These are phyloP conservation scores for Fonsecaea pugnacius DNA, from an alignment of 2,329 filamentous ascomycete species.

Conservation along the genomic window DNA sequence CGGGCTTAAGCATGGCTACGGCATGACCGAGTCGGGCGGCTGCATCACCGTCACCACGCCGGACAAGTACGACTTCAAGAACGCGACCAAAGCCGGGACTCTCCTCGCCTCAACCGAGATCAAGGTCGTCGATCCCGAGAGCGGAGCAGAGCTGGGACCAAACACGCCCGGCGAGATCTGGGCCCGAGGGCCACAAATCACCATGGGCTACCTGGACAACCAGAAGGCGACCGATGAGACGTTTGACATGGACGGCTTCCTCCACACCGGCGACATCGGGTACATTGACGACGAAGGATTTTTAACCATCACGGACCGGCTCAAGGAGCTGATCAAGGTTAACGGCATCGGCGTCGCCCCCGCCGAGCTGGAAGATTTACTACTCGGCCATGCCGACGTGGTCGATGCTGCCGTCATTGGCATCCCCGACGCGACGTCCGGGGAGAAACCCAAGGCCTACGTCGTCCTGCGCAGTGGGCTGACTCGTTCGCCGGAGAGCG, in stretches of 20 bases:
- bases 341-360: constrained; percentile 55
- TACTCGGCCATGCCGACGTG: constrained; percentile 52
- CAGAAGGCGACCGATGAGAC: constrained; percentile 71
- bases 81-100: constrained; percentile 53
- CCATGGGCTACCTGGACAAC: constrained; percentile 77
- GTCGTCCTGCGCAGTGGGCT: constrained; percentile 43
- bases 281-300: constrained; percentile 60
- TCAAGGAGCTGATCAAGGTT: constrained; percentile 63
- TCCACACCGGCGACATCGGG: constrained; percentile 71
- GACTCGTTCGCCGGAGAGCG: background rate
- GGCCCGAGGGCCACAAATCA: constrained; percentile 79
- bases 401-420: constrained; percentile 54
- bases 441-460: constrained; percentile 47
- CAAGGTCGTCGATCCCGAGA: constrained; percentile 59
- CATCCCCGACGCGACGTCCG: constrained; percentile 44
- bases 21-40: constrained; percentile 69
- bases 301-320: constrained; percentile 73
- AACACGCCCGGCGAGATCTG: constrained; percentile 65
- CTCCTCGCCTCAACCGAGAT: constrained; percentile 63
- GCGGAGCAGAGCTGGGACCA: constrained; percentile 56
- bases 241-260: constrained; percentile 63
- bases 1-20: constrained; percentile 69
- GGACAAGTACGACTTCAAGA: constrained; percentile 60
- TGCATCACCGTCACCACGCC: constrained; percentile 67
- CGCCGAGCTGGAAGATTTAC: constrained; percentile 53